Evolutionary conservation across 1,139 yeast species (phyloP).

Genomic region (Suhomyces maxii): DNA sequence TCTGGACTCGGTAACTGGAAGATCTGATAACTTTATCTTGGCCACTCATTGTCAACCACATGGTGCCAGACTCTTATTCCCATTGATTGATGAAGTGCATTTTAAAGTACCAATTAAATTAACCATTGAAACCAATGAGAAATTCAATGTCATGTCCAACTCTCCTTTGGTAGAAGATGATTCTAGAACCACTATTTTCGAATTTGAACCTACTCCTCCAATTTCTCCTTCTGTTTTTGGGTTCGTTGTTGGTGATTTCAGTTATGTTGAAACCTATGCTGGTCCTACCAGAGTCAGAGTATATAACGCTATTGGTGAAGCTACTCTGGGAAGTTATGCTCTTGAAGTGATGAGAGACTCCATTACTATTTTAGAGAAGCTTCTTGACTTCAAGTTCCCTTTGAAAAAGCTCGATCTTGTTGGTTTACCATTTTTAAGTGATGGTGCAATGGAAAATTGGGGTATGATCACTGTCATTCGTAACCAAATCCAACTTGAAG

Average conservation of each 20-base stretch:
- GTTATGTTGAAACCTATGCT: constrained; percentile 28
- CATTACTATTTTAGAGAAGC: constrained; percentile 45
- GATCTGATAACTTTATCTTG: constrained; percentile 47
- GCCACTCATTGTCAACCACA: constrained; percentile 75
- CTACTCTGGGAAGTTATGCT: constrained; percentile 44
- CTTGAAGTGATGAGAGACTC: constrained; percentile 45
- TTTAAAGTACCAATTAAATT: constrained; percentile 53
- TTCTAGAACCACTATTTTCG: constrained; percentile 29
- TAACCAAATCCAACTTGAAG: constrained; percentile 40
- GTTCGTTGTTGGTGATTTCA: constrained; percentile 66
- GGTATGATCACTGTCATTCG: constrained; percentile 63
- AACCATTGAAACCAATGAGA: constrained; percentile 42
- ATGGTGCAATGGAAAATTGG: constrained; percentile 82
- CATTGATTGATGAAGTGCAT: constrained; percentile 64
- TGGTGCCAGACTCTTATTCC: constrained; percentile 60
- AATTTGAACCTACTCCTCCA: constrained; percentile 54
- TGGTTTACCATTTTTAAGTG: constrained; percentile 66
- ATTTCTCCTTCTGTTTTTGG: constrained; percentile 66
- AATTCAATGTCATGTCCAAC: constrained; percentile 53
- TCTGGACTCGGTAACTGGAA: constrained; percentile 48
- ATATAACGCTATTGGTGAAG: constrained; percentile 57
- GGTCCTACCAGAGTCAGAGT: constrained; percentile 41
- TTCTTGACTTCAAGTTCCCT: constrained; percentile 51
- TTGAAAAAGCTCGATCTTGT: constrained; percentile 63
- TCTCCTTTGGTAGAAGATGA: constrained; percentile 32